Conservation (phyloP, 441 rosid species). For the Pelargonium myrrhifolium region DNA sequence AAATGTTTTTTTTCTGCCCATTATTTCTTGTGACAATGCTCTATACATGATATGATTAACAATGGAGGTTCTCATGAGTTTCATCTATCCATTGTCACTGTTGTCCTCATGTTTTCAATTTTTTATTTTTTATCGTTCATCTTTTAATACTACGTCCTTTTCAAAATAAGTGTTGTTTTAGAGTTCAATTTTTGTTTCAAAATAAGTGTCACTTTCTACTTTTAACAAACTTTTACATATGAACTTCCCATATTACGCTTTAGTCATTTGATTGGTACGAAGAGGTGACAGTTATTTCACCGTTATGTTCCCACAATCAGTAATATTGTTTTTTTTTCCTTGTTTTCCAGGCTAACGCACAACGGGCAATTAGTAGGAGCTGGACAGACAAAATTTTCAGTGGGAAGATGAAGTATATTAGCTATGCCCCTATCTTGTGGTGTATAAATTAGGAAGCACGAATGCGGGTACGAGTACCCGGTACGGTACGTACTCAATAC, state of each 20-base stretch:
- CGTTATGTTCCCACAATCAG: slow-evolving; percentile 9
- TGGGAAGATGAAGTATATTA: slow-evolving; percentile 43
- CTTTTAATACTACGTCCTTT: background rate
- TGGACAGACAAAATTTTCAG: slow-evolving; percentile 44
- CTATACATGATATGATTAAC: background rate
- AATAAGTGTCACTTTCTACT: no score
- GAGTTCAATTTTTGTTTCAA: no score
- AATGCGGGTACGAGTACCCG: no score
- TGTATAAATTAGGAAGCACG: no score
- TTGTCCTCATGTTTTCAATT: background rate
- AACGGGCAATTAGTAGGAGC: slow-evolving; percentile 32
- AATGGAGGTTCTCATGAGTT: background rate
- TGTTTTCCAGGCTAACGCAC: slow-evolving; percentile 64
- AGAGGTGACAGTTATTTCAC: background rate
- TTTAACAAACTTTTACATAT: background rate
- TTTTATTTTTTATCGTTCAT: background rate
- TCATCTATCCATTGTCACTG: background rate
- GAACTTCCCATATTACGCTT: background rate
- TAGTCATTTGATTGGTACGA: background rate
- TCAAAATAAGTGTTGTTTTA: no score
- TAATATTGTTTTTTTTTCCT: slow-evolving; percentile 14
- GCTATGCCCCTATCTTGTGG: slow-evolving; percentile 71
- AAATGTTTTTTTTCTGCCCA: background rate
- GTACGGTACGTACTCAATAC: no score
- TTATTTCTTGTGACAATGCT: background rate